Percentiles rank a stretch among this genome's conserved stretches.
Conservation (phyloP, 177 flowering plant species). For the Tripterygium wilfordii region DNA sequence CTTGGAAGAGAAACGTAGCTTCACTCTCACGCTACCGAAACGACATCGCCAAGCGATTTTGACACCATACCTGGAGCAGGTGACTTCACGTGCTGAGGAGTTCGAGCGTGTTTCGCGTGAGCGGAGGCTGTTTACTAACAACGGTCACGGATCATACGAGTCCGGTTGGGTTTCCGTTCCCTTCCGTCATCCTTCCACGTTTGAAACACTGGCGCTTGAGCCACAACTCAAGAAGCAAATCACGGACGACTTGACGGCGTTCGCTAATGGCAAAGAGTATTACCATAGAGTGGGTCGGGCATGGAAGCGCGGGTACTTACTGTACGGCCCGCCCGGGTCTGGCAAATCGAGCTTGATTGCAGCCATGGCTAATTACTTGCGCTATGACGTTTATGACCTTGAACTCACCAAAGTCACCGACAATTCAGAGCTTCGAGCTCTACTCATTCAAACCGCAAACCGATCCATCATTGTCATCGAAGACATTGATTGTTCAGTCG, state of each 20-base stretch:
- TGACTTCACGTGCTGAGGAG: constrained; percentile 39
- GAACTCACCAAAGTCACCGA: constrained; percentile 64
- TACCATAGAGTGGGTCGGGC: constrained; percentile 57
- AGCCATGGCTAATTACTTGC: constrained; percentile 64
- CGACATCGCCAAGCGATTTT: constrained; percentile 38
- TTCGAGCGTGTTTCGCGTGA: constrained; percentile 54
- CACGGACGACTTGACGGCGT: constrained; percentile 42
- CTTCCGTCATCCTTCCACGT: constrained; percentile 65
- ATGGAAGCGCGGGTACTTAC: constrained; percentile 71
- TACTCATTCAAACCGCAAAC: constrained; percentile 57
- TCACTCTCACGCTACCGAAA: constrained; percentile 49
- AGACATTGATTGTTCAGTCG: constrained; percentile 71
- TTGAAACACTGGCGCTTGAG: constrained; percentile 61
- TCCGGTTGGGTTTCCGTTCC: constrained; percentile 71
- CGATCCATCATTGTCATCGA: constrained; percentile 67
- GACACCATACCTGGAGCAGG: constrained; percentile 35
- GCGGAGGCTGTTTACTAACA: constrained; percentile 55
- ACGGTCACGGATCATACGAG: constrained; percentile 43
- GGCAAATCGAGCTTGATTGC: constrained; percentile 73
- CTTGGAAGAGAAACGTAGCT: constrained; percentile 58
- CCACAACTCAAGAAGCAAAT: constrained; percentile 38
- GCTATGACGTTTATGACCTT: constrained; percentile 66
- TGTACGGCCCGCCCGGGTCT: constrained; percentile 65
- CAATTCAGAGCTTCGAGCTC: constrained; percentile 54
- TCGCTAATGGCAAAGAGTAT: constrained; percentile 45